Percentiles rank a stretch among this genome's conserved stretches.
These are phyloP conservation scores for Cutaneotrichosporon mucoides DNA, from an alignment of 1,284 basidiomycete species.

Conservation along the genomic window DNA sequence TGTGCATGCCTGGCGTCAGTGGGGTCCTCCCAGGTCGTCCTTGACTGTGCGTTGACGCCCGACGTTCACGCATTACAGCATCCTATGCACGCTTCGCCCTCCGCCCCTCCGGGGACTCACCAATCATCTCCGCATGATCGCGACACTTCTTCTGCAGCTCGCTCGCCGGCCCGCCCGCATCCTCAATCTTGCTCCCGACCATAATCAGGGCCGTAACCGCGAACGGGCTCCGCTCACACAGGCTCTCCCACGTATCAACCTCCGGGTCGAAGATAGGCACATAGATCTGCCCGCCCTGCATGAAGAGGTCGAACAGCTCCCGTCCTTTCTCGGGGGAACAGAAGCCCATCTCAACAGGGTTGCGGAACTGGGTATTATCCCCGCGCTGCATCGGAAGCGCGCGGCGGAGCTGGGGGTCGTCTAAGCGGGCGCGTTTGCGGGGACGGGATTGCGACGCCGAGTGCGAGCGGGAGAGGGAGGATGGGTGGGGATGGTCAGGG, in stretches of 20 bases:
- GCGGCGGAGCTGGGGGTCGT: conserved; percentile 5
- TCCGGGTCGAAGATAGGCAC: conserved; percentile 74
- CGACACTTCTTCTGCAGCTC: conserved; percentile 39
- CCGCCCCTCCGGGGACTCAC: conserved; percentile 42
- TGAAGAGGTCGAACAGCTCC: conserved; percentile 69
- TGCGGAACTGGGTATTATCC: conserved; percentile 30
- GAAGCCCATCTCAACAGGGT: conserved; percentile 53
- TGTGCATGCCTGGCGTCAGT: conserved; percentile 55
- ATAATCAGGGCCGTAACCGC: conserved; percentile 68
- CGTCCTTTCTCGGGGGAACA: conserved; percentile 70
- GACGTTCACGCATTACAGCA: too few species aligned
- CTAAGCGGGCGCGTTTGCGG: conserved; percentile 8
- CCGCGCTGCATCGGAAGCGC: conserved; percentile 29
- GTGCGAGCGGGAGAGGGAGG: neutral
- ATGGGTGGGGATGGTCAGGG: too few species aligned
- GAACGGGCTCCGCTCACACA: conserved; percentile 37
- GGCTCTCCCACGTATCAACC: conserved; percentile 66
- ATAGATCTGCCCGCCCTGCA: conserved; percentile 77
- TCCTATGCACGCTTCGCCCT: too few species aligned
- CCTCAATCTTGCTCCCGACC: conserved; percentile 75
- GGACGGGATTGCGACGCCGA: neutral
- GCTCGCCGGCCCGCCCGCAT: conserved; percentile 61
- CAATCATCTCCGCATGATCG: conserved; percentile 78
- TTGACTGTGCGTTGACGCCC: too few species aligned
- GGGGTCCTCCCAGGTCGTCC: too few species aligned